These are phyloP conservation scores for Allium cepa DNA, from an alignment of 106 monocot genomes.

Conservation along the genomic window DNA sequence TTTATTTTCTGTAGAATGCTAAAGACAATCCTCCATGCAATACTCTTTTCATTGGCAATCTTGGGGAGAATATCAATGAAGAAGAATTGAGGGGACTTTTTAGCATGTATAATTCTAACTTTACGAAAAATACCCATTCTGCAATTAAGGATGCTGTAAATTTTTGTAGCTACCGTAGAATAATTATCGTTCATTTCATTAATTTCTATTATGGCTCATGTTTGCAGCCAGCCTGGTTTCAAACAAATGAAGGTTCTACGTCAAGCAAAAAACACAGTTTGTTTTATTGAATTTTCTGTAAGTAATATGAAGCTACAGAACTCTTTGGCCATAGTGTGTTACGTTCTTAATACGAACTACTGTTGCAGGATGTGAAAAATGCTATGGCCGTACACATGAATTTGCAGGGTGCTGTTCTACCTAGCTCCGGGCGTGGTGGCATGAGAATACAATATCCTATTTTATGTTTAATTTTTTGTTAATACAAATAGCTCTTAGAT, in stretches of 20 bases:
- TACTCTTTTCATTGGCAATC: slow-evolving; percentile 96
- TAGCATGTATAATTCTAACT: slow-evolving; percentile 39
- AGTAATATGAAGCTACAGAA: neutral
- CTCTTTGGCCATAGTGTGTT: neutral
- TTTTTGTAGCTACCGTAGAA: too few species aligned
- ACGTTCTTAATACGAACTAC: slow-evolving; percentile 3
- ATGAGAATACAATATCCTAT: slow-evolving; percentile 99
- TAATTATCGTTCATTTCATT: too few species aligned
- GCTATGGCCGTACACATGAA: slow-evolving; percentile 82
- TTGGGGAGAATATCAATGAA: slow-evolving; percentile 83
- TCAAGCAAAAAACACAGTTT: slow-evolving; percentile 94
- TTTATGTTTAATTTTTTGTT: neutral
- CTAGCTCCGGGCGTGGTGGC: slow-evolving; percentile 91
- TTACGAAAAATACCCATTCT: neutral
- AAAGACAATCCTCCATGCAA: slow-evolving; percentile 98
- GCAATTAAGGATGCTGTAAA: neutral
- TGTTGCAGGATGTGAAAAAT: slow-evolving; percentile 68
- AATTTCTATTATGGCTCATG: neutral
- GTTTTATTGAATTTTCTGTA: slow-evolving; percentile 97
- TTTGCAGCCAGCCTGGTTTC: slow-evolving; percentile 90
- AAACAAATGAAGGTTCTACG: slow-evolving; percentile 99
- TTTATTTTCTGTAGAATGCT: slow-evolving; percentile 47
- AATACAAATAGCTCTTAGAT: too few species aligned
- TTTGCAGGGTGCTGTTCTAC: slow-evolving; percentile 87
- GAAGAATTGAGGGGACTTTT: slow-evolving; percentile 85